phyloP scores from a whole-genome alignment of 2,329 filamentous ascomycete genomes.

The Aquanectria penicillioides region DNA sequence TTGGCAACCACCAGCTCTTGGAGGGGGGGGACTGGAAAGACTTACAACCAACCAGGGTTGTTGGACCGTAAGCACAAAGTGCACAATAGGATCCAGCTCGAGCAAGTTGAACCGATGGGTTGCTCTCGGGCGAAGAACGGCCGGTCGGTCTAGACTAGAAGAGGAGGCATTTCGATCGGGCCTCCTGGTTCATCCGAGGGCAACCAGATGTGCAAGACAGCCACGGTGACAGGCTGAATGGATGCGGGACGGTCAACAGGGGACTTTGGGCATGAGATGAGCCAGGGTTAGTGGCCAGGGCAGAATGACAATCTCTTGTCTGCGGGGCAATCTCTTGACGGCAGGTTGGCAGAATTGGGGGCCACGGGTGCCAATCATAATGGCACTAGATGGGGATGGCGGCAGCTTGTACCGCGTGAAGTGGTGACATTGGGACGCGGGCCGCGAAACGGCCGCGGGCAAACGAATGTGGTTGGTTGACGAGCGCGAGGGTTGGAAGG shows the following conservation, averaged over 20 bases:
- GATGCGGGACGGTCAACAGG: conserved; percentile 4
- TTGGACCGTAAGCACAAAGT: background rate
- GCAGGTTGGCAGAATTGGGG: conserved; percentile 31
- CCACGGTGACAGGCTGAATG: background rate
- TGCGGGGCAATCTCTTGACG: conserved; percentile 34
- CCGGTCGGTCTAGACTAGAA: background rate
- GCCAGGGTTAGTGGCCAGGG: conserved; percentile 21
- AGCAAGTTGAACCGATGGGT: background rate
- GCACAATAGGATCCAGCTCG: background rate
- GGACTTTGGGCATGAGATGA: conserved; percentile 8
- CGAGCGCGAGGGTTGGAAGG: conserved; percentile 27
- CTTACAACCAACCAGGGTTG: too few relatives aligned
- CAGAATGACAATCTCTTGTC: conserved; percentile 28
- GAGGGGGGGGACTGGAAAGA: background rate
- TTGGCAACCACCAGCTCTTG: conserved; percentile 17
- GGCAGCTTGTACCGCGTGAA: conserved; percentile 33
- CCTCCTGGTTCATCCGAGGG: conserved; percentile 6
- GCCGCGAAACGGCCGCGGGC: conserved; percentile 25
- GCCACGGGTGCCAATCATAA: conserved; percentile 38
- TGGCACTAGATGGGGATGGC: conserved; percentile 27
- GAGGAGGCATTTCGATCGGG: conserved; percentile 10
- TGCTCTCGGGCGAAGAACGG: background rate
- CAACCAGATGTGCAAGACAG: background rate
- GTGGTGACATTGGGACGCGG: conserved; percentile 20
- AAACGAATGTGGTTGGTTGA: conserved; percentile 29